A percentile compares a stretch with the other conserved stretches of the same genome.
Conservation (phyloP, 106 monocot genomes). For the Apostasia ramifera region DNA sequence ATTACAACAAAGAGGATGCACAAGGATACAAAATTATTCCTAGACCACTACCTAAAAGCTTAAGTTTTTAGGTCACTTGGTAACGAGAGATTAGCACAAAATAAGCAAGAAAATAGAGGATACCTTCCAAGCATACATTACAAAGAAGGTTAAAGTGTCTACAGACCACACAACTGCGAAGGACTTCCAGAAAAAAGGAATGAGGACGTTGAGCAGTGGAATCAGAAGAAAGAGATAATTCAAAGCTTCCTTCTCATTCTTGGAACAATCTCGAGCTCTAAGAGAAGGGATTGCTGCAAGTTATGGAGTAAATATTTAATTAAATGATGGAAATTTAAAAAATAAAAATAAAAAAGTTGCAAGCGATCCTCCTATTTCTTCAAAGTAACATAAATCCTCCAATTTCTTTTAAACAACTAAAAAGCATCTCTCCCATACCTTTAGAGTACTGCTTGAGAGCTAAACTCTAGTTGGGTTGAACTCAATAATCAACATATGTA, state of each 20-base stretch:
- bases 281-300: conserved; percentile 84
- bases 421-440: too few relatives aligned
- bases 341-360: not conserved
- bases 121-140: conserved; percentile 98
- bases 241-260: conserved; percentile 94
- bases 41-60: too few relatives aligned
- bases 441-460: too few relatives aligned
- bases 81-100: not conserved
- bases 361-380: too few relatives aligned
- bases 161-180: conserved; percentile 97
- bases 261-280: conserved; percentile 86
- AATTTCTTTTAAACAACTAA: too few relatives aligned
- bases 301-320: not conserved
- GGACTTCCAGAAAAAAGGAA: conserved; percentile 83
- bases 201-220: conserved; percentile 71
- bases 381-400: too few relatives aligned
- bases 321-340: not conserved
- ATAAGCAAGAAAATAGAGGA: not conserved
- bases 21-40: not conserved
- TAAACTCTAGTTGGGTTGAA: too few relatives aligned
- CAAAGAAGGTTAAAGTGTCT: conserved; percentile 71
- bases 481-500: too few relatives aligned
- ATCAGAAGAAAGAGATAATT: conserved; percentile 88
- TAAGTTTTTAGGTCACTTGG: too few relatives aligned
- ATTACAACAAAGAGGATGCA: not conserved